phyloP scores from a whole-genome alignment of 352 stramenopile species.

The Phytophthora hibernalis region DNA sequence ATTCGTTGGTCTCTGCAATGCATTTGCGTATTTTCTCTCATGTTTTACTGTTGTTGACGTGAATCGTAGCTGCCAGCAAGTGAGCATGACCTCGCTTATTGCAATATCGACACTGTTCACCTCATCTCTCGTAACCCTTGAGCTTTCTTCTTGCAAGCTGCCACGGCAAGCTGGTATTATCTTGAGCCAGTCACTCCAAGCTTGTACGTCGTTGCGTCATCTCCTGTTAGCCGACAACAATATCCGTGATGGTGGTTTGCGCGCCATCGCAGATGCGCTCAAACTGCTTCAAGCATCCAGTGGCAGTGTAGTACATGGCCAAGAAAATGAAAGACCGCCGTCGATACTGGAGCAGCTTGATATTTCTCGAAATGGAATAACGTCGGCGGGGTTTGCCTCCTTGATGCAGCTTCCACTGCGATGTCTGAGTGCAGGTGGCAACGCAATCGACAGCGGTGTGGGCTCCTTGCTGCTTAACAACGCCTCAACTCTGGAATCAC shows the following conservation, averaged over 20 bases:
- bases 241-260: slow-evolving; percentile 59
- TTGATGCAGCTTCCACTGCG: slow-evolving; percentile 35
- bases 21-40: not conserved
- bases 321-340: not conserved
- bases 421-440: slow-evolving; percentile 36
- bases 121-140: slow-evolving; percentile 46
- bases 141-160: slow-evolving; percentile 59
- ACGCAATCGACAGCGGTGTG: slow-evolving; percentile 46
- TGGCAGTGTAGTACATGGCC: slow-evolving; percentile 3
- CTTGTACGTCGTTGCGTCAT: slow-evolving; percentile 34
- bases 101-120: slow-evolving; percentile 48
- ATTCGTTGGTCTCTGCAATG: not conserved
- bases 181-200: slow-evolving; percentile 61
- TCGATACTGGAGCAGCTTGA: slow-evolving; percentile 49
- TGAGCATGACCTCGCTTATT: slow-evolving; percentile 71
- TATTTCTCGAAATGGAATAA: slow-evolving; percentile 57
- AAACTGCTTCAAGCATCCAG: slow-evolving; percentile 29
- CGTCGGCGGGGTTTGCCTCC: slow-evolving; percentile 37
- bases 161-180: slow-evolving; percentile 66
- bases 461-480: slow-evolving; percentile 35
- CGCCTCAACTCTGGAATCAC: slow-evolving; percentile 25
- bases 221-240: slow-evolving; percentile 60
- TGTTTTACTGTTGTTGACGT: not conserved
- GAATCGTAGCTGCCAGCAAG: slow-evolving; percentile 44
- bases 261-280: slow-evolving; percentile 57